Evolutionary conservation across 2,329 filamentous ascomycete genomes (phyloP).

Genomic region (Cytospora paraplurivora): DNA sequence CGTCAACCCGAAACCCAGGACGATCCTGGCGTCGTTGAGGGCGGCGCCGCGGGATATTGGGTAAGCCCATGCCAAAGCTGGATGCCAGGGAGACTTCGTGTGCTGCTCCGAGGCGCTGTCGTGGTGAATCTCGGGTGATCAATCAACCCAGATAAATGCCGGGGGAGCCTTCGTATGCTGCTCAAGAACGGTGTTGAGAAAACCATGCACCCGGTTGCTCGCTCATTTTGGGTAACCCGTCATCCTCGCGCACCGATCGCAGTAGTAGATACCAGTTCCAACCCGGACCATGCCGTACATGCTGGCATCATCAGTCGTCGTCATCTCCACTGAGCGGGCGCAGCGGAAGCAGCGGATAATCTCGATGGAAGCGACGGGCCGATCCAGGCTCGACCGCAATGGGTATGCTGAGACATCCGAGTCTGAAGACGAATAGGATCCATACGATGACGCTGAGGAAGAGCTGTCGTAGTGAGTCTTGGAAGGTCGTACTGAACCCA

Average conservation of each 20-base stretch:
- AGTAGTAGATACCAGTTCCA: conserved; percentile 68
- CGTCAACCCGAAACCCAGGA: too few relatives aligned
- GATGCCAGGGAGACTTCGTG: too few relatives aligned
- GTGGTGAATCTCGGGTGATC: too few relatives aligned
- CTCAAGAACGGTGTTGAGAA: background rate
- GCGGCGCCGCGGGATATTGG: too few relatives aligned
- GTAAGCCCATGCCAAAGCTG: too few relatives aligned
- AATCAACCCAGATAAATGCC: too few relatives aligned
- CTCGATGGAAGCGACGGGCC: conserved; percentile 56
- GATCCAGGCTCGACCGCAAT: conserved; percentile 52
- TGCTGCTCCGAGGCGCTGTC: too few relatives aligned
- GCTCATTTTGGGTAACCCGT: conserved; percentile 61
- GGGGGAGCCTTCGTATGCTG: too few relatives aligned
- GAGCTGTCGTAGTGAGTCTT: conserved; percentile 43
- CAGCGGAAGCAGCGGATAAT: conserved; percentile 65
- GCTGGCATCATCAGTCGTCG: conserved; percentile 60
- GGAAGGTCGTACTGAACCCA: conserved; percentile 40
- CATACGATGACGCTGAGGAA: conserved; percentile 40
- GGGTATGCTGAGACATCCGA: conserved; percentile 46
- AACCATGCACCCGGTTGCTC: background rate
- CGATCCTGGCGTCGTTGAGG: too few relatives aligned
- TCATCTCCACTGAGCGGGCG: conserved; percentile 61
- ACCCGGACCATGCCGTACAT: conserved; percentile 66
- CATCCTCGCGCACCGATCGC: conserved; percentile 63
- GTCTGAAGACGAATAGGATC: conserved; percentile 41